These are phyloP conservation scores for Cordyceps tenuipes DNA, from an alignment of 2,329 filamentous ascomycete genomes.

Conservation along the genomic window DNA sequence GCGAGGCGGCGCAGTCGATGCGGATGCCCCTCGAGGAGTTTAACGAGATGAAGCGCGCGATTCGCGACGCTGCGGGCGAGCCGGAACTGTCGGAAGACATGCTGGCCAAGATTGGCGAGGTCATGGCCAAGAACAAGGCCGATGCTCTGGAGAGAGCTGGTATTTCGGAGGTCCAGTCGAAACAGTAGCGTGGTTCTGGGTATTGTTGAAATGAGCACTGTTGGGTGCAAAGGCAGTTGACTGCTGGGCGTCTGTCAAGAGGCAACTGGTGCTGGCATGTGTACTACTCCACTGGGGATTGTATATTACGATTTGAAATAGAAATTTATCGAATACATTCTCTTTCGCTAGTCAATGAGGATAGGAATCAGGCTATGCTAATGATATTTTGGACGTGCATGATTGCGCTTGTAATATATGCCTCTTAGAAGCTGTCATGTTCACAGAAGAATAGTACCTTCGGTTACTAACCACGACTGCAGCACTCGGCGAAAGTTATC, in stretches of 20 bases:
- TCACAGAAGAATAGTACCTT: too few species aligned
- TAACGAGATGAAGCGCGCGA: slow-evolving; percentile 44
- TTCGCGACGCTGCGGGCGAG: slow-evolving; percentile 44
- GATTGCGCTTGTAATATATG: too few species aligned
- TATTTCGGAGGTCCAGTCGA: slow-evolving; percentile 23
- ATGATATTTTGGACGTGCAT: too few species aligned
- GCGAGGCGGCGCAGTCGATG: slow-evolving; percentile 30
- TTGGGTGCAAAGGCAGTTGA: background rate
- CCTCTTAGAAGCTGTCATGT: background rate
- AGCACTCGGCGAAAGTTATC: background rate
- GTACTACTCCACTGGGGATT: slow-evolving; percentile 5
- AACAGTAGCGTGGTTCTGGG: slow-evolving; percentile 4
- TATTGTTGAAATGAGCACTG: background rate
- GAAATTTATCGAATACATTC: slow-evolving; percentile 2
- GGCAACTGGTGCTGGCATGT: background rate
- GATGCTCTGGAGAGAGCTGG: slow-evolving; percentile 30
- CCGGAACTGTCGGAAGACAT: slow-evolving; percentile 49
- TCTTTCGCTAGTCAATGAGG: background rate
- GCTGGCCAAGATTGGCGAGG: slow-evolving; percentile 53
- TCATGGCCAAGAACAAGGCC: slow-evolving; percentile 48
- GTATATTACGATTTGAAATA: slow-evolving; percentile 12
- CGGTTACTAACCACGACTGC: background rate
- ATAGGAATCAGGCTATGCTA: background rate
- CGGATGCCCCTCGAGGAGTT: slow-evolving; percentile 51
- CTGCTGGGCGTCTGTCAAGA: background rate